Conservation (phyloP, 73 alveolate genomes). For the Blepharisma japonicum region DNA sequence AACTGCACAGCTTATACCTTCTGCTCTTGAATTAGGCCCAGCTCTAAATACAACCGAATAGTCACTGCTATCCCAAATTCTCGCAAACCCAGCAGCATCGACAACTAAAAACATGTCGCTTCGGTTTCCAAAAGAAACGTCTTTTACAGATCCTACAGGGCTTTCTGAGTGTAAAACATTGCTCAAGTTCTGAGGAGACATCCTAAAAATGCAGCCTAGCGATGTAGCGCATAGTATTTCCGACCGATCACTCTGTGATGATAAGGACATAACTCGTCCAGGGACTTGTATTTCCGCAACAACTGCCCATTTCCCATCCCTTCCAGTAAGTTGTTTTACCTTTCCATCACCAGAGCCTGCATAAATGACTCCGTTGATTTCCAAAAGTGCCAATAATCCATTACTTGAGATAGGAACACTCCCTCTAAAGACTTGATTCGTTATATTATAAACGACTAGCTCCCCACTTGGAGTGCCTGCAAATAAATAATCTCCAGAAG, state of each 20-base stretch:
- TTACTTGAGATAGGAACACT: conserved; percentile 74
- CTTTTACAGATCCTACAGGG: conserved; percentile 71
- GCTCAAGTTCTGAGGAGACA: conserved; percentile 64
- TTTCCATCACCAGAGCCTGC: conserved; percentile 90
- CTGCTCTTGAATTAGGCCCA: conserved; percentile 57
- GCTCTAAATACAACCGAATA: conserved; percentile 65
- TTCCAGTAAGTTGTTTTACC: conserved; percentile 67
- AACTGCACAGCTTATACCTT: conserved; percentile 66
- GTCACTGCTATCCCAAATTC: conserved; percentile 76
- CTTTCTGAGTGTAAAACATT: conserved; percentile 80
- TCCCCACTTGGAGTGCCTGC: conserved; percentile 83
- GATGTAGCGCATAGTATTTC: conserved; percentile 69
- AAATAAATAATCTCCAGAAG: conserved; percentile 57
- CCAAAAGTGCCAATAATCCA: conserved; percentile 66
- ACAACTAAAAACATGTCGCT: conserved; percentile 69
- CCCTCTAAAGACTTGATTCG: conserved; percentile 70
- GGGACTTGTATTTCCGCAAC: conserved; percentile 74
- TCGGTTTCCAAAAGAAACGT: conserved; percentile 66
- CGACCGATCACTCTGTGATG: conserved; percentile 58
- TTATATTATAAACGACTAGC: conserved; percentile 66
- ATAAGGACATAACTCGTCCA: conserved; percentile 66
- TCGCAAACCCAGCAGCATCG: conserved; percentile 75
- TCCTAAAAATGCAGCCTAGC: conserved; percentile 73
- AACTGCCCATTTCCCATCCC: conserved; percentile 56
- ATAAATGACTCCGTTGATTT: conserved; percentile 53